These are phyloP conservation scores for Tulasnella sp. DNA, from an alignment of 768 basidiomycete genomes.

Conservation along the genomic window DNA sequence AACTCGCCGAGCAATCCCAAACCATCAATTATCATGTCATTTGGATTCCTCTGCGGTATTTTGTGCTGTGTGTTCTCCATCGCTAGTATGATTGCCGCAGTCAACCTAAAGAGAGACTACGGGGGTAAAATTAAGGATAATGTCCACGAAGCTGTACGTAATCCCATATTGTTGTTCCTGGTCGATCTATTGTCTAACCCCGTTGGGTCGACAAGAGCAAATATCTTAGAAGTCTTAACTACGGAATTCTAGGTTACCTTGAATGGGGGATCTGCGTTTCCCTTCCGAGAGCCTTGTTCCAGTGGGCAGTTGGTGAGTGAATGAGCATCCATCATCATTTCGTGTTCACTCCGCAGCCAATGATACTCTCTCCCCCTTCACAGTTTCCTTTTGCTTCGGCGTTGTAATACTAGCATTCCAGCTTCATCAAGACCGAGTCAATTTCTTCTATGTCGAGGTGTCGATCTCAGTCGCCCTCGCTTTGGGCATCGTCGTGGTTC, in stretches of 20 bases:
- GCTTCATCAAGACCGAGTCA: background rate
- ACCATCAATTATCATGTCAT: background rate
- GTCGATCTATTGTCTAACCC: background rate
- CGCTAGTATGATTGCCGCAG: background rate
- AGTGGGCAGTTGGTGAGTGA: constrained; percentile 1
- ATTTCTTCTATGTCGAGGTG: background rate
- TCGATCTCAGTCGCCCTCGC: background rate
- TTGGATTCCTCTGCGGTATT: background rate
- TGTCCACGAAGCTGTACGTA: background rate
- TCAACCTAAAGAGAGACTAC: background rate
- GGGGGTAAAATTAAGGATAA: background rate
- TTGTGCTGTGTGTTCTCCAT: background rate
- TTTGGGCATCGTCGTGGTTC: background rate
- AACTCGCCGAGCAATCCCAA: too few relatives aligned
- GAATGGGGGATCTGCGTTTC: background rate
- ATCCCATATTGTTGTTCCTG: background rate
- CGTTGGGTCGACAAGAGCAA: background rate
- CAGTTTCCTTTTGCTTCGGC: background rate
- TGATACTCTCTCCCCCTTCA: too few relatives aligned
- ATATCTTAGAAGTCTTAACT: background rate
- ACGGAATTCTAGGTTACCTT: background rate
- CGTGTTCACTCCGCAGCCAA: too few relatives aligned
- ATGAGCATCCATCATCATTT: background rate
- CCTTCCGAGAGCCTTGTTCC: background rate
- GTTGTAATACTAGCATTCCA: background rate